These are phyloP conservation scores for Rosellinia necatrix DNA, from an alignment of 2,329 filamentous ascomycete species.

Conservation along the genomic window DNA sequence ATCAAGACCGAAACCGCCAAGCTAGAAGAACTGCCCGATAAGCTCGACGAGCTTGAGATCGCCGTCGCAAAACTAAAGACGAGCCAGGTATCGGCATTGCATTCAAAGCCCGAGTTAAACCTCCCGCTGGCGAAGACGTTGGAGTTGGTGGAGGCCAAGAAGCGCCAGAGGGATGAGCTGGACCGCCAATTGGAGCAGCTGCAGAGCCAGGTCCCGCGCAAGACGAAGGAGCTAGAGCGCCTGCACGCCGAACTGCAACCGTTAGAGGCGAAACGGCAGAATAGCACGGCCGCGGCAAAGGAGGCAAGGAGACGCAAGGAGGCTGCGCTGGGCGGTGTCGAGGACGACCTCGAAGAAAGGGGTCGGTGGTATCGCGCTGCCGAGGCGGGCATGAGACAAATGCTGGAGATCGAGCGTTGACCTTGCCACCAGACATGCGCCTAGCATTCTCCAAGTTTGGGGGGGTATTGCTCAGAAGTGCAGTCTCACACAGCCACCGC, in stretches of 20 bases:
- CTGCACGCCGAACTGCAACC: conserved; percentile 70
- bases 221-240: conserved; percentile 68
- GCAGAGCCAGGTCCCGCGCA: conserved; percentile 65
- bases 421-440: background rate
- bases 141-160: conserved; percentile 55
- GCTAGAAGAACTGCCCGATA: conserved; percentile 56
- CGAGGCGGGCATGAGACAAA: conserved; percentile 65
- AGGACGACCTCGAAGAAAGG: conserved; percentile 75
- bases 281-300: conserved; percentile 67
- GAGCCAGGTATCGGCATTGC: conserved; percentile 44
- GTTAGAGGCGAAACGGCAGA: conserved; percentile 69
- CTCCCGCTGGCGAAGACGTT: conserved; percentile 63
- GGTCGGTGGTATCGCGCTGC: conserved; percentile 75
- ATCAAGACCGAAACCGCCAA: conserved; percentile 54
- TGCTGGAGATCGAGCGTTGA: conserved; percentile 57
- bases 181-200: conserved; percentile 68
- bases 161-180: conserved; percentile 58
- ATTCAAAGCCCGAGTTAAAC: conserved; percentile 53
- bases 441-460: background rate
- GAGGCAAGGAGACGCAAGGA: conserved; percentile 74
- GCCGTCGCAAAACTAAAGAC: conserved; percentile 52
- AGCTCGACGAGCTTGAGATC: conserved; percentile 54
- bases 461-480: background rate
- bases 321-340: conserved; percentile 65
- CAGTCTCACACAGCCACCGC: background rate